Conservation (phyloP, 768 basidiomycete species). For the Lactifluus volemus region DNA sequence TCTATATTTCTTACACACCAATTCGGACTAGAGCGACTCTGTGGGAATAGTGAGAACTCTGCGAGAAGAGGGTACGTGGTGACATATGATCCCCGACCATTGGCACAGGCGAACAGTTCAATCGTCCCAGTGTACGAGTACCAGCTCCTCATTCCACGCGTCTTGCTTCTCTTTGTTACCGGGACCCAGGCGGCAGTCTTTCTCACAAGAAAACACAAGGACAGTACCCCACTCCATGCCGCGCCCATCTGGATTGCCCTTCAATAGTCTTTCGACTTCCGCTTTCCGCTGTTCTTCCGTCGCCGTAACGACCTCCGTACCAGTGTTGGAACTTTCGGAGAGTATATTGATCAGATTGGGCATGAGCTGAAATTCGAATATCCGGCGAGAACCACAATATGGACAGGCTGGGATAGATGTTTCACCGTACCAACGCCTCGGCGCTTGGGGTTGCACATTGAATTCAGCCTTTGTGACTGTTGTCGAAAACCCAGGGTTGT, state of each 20-base stretch:
- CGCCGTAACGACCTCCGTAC: conserved; percentile 24
- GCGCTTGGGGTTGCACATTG: conserved; percentile 37
- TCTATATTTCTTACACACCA: not conserved
- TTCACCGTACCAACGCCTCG: conserved; percentile 47
- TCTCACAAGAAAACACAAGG: conserved; percentile 79
- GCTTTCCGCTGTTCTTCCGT: conserved; percentile 64
- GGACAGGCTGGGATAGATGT: conserved; percentile 54
- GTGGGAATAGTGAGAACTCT: not conserved
- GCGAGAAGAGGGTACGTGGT: not conserved
- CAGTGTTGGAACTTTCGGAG: conserved; percentile 26
- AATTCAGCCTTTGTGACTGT: conserved; percentile 56
- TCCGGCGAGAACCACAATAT: conserved; percentile 52
- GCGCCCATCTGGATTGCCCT: conserved; percentile 36
- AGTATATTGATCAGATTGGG: conserved; percentile 86
- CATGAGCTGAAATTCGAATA: conserved; percentile 93
- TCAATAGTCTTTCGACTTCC: conserved; percentile 48
- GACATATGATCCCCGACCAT: not conserved
- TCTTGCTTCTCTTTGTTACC: conserved; percentile 32
- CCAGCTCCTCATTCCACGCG: conserved; percentile 67
- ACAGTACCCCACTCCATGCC: conserved; percentile 96
- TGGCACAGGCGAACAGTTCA: conserved; percentile 23
- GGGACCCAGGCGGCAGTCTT: conserved; percentile 57
- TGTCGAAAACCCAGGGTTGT: conserved; percentile 27
- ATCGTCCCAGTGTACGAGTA: conserved; percentile 70
- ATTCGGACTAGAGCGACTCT: too few species aligned